Conservation (phyloP, 2,329 filamentous ascomycete species). For the Aspergillus fructus region DNA sequence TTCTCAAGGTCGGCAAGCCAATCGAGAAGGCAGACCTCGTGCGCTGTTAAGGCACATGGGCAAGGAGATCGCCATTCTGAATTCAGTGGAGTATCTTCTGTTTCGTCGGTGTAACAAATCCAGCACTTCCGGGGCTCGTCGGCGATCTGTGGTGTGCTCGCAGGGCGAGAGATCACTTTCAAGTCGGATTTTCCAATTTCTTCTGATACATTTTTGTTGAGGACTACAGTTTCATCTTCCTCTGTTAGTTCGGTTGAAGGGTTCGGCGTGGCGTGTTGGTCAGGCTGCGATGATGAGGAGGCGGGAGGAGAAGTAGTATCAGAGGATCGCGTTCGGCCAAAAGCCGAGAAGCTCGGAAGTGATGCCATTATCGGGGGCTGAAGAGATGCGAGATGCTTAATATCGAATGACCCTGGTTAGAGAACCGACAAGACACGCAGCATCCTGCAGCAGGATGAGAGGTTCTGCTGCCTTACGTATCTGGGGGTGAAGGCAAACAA, state of each 20-base stretch:
- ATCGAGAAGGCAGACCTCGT: slow-evolving; percentile 83
- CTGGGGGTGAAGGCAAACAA: not conserved
- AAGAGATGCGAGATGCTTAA: not conserved
- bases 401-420: slow-evolving; percentile 1
- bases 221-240: slow-evolving; percentile 31
- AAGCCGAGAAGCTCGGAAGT: slow-evolving; percentile 30
- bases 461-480: not conserved
- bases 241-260: slow-evolving; percentile 21
- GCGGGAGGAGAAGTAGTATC: slow-evolving; percentile 24
- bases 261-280: not conserved
- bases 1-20: slow-evolving; percentile 91
- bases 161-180: slow-evolving; percentile 16
- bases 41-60: slow-evolving; percentile 83
- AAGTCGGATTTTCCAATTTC: slow-evolving; percentile 18
- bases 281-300: slow-evolving; percentile 9
- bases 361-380: slow-evolving; percentile 32
- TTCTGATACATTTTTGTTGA: slow-evolving; percentile 24
- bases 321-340: slow-evolving; percentile 27
- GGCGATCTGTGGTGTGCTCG: slow-evolving; percentile 6
- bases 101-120: slow-evolving; percentile 68
- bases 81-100: slow-evolving; percentile 59
- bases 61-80: slow-evolving; percentile 83
- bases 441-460: slow-evolving; percentile 15
- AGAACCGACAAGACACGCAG: not conserved
- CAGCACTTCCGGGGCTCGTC: slow-evolving; percentile 58